Percentiles rank a stretch among this genome's conserved stretches.
These are phyloP conservation scores for Eucalyptus lansdowneana DNA, from an alignment of 345 rosid species.

Conservation along the genomic window DNA sequence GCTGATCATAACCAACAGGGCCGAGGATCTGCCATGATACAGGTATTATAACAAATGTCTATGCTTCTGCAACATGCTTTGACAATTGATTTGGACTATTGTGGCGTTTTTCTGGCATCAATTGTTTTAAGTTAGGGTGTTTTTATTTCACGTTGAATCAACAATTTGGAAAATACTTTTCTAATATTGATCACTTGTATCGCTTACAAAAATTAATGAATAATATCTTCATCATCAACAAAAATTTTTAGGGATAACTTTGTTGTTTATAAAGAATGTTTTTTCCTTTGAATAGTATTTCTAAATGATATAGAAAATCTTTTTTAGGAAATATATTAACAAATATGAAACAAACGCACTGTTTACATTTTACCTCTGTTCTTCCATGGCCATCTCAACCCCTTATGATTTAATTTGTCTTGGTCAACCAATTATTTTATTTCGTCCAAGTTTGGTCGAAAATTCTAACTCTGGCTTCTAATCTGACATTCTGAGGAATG, in stretches of 20 bases:
- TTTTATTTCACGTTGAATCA: not conserved
- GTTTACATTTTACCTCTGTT: not conserved
- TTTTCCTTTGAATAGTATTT: not conserved
- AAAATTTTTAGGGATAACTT: not conserved
- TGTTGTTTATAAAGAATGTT: not conserved
- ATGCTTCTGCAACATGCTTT: not conserved
- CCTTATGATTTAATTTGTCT: not conserved
- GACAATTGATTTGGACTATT: not conserved
- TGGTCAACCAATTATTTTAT: not conserved
- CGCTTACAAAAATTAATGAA: not conserved
- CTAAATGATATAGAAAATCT: not conserved
- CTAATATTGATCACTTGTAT: not conserved
- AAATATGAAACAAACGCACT: not conserved
- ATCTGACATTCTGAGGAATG: not conserved
- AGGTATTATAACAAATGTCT: constrained; percentile 2
- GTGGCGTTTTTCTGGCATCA: not conserved
- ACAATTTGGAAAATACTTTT: not conserved
- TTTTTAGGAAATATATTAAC: not conserved
- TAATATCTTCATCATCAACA: not conserved
- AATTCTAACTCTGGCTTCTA: not conserved
- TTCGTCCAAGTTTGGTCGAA: not conserved
- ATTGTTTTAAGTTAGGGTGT: not conserved
- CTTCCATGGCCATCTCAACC: not conserved
- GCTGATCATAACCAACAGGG: constrained; percentile 83
- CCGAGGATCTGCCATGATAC: constrained; percentile 90